Evolutionary conservation across 1,139 yeast genomes (phyloP), one percentile per base, ranked within the genome.

Genomic region (Magnusiomyces sp.): DNA sequence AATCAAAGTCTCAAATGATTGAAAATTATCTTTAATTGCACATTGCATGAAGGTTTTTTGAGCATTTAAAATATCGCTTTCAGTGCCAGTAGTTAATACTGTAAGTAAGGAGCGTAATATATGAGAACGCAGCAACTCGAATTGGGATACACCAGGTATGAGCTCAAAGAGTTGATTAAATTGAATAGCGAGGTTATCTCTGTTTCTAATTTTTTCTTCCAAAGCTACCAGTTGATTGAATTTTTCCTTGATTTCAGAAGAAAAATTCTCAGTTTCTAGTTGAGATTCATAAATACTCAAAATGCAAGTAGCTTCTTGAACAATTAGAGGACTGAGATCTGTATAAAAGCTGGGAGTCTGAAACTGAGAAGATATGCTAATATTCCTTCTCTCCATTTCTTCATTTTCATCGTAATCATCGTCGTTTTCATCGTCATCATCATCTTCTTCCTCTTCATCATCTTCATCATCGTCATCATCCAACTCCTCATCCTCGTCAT

Each of bases 41-140:
- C 72, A 72, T 2, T 67, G 57, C 27, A 76, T 61, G 58, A 86
- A 82, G 1, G 80, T 66, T 29, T 60, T 64, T 52, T 71, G 38
- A 13, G 51, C 37, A 9, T 19, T 9, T 13, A 16, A 69, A 48
- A 57, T 61, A 1, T 60, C 54, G 1, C 58, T 60, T 37, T 50
- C 56, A 4, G 49, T 51, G 2, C 66, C 65, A 3, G 62, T 64
- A 11, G 67, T 63, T 47, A 83, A 74, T 5, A 76, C 56, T 0
- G 59, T 53, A 1, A 77, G 65, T 39, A 88, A 64, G 0, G 72
- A 61, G 6, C 71, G 72, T 19, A 84, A 72, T 5, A 86, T 65
- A 0, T 90, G 90, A 0, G 90, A 83, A 2, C 84, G 75, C 11
- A 81, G 72, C 41, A 89, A 69, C 62, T 88, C 95, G 68, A 82